Conservation (phyloP, 768 basidiomycete species). For the Macrolepiota dolichaula region DNA sequence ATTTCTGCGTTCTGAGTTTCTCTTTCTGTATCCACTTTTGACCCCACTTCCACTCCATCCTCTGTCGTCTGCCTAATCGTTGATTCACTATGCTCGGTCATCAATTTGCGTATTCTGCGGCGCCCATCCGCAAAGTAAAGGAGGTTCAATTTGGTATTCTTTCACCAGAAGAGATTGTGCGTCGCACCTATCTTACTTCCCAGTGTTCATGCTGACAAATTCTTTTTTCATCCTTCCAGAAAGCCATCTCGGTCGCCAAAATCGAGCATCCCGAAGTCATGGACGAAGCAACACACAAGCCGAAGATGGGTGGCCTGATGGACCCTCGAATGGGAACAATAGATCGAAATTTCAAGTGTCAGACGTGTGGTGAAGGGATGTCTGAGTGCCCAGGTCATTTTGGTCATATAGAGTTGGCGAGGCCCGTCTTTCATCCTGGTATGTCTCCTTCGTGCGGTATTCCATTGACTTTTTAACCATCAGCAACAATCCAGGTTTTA, state of each 20-base stretch:
- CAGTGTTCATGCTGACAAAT: conserved; percentile 14
- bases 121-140: conserved; percentile 92
- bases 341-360: conserved; percentile 97
- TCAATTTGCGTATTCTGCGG: conserved; percentile 89
- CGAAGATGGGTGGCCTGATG: conserved; percentile 93
- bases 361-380: conserved; percentile 99
- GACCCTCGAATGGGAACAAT: conserved; percentile 98
- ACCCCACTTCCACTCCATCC: conserved; percentile 13
- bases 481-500: conserved; percentile 58
- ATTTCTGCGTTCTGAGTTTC: conserved; percentile 21
- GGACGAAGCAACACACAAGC: conserved; percentile 89
- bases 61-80: conserved; percentile 10
- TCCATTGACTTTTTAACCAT: not conserved
- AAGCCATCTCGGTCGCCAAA: conserved; percentile 98
- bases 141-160: conserved; percentile 99
- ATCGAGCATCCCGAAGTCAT: conserved; percentile 98
- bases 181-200: conserved; percentile 26
- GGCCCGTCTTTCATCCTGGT: conserved; percentile 98
- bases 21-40: conserved; percentile 14
- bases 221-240: conserved; percentile 46
- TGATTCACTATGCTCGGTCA: conserved; percentile 71
- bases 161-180: conserved; percentile 97
- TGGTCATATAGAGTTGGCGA: conserved; percentile 95
- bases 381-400: conserved; percentile 99
- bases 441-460: conserved; percentile 25